Base-by-base conservation (phyloP, 1,284 basidiomycete genomes). In the Ganoderma lingzhi region DNA sequence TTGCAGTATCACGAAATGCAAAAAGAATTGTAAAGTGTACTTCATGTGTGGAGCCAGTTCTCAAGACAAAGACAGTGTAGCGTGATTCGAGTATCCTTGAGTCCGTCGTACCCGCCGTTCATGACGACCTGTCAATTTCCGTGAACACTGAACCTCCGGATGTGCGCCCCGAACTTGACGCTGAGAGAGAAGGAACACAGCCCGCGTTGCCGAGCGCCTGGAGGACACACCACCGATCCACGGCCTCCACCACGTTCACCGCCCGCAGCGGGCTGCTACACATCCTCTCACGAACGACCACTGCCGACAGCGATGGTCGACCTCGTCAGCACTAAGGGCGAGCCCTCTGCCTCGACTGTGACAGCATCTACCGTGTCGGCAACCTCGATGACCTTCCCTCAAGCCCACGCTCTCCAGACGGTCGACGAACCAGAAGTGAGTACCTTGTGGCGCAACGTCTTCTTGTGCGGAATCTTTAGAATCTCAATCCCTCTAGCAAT, bases 381-480 rank as follows among this genome's bases (percentile, higher is more conserved):
- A n/a, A 68, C 76, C 32, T 76, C 78, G 59, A 71, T 78, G 65
- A 75, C 78, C 63, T 75, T 74, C 71, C 62, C 76, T 28, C 76
- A 78, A 66, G 75, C 76, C 17, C 76, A 78, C 67, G 75, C 76
- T n/a, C 63, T 76, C 0, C 76, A 79, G 64, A 77, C 78, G 14
- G 70, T 78, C 10, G 73, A 77, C 58, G 77, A 79, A 32, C 75
- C 78, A 32, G 82, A 82, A 63, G 82, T 82, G 65, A 68, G 76
- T 70, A 28, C 23, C 59, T 55, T 56, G 30, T 59, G 41, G 6
- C 44, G 30, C 17, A 39, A 30, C 41, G 12, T 41, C 30, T 44
- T 28, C n/a, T 19, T 15, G 45, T 30, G 58, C 63, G 32, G 17
- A 32, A 65, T 68, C 45, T 56, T 53, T 66, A 28, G 63, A 32